Evolutionary conservation across 768 basidiomycete species (phyloP), one percentile per base, ranked within the genome.

Genomic region (Lentinula detonsa): DNA sequence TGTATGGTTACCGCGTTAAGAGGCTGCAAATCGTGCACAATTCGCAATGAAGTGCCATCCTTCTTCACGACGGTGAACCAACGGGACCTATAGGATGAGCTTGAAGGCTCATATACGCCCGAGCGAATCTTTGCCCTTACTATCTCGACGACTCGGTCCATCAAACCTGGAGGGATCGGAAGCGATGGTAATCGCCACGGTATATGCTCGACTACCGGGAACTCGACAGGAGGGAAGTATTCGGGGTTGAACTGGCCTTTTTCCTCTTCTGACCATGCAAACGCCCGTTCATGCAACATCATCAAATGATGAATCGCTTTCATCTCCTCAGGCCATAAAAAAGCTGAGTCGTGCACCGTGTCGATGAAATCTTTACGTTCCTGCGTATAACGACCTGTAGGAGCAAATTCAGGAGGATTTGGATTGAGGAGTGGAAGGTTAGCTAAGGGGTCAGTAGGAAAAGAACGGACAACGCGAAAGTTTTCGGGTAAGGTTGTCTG

Each of bases 191-290:
- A 8, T n/a, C 31, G 49, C 70, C 70, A 71, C 0, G 69, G 70
- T 1, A 33, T 61, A 23, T 71, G 70, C 16, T 56, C 59, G 0
- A 71, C 61, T 3, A 63, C 59, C 0, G 69, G 65, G n/a, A 71
- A 65, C 10, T 62, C 54, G 5, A 66, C 57, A 16, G 64, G 65
- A 8, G 64, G 61, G 48, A 67, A 70, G 49, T 66, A 70, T 5
- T 66, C 63, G 0, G 59, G 58, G 5, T 48, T 31, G 46, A 71
- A 69, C 43, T 21, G 31, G 0, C 74, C 69, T 46, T 66, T 69
- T 50, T 75, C 73, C 0, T 57, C 43, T 21, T 72, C 70, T 8
- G 71, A 63, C 73, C 71, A 77, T 0, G 75, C 70, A 21, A 76
- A 66, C 0, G 62, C 71, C 0, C 60, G 11, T 23, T 74, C 63